Conservation (phyloP, 2,329 filamentous ascomycete species). For the Scedosporium aurantiacum region DNA sequence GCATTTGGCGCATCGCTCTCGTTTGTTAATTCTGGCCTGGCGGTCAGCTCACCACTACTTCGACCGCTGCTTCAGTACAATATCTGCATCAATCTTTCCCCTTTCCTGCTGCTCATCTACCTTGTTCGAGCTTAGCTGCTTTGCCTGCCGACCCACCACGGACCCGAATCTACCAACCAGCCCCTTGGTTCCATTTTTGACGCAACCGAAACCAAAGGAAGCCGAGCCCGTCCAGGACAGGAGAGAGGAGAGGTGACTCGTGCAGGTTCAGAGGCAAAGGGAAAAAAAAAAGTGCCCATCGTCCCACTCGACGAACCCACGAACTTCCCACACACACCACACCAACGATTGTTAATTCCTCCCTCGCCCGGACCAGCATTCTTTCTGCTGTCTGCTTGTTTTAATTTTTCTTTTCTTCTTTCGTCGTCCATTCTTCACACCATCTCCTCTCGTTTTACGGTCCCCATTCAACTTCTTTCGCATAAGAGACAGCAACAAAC, state of each 20-base stretch:
- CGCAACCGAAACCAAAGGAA: slow-evolving; percentile 5
- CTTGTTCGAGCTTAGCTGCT: neutral
- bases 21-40: no score
- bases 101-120: neutral
- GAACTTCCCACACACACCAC: neutral
- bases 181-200: neutral
- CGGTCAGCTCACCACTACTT: no score
- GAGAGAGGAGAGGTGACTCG: neutral
- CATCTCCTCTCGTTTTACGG: neutral
- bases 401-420: neutral
- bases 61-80: no score
- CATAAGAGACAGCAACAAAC: neutral
- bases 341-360: neutral
- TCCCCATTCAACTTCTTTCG: neutral
- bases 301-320: neutral
- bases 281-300: neutral
- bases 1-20: no score
- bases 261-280: neutral
- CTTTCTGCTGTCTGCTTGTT: neutral
- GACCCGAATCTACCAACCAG: neutral
- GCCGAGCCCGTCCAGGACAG: neutral
- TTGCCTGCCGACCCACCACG: neutral
- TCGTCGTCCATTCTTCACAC: neutral
- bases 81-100: neutral
- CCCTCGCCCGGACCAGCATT: neutral